phyloP scores from a whole-genome alignment of 139 green algal species.

The Eudorina sp. region DNA sequence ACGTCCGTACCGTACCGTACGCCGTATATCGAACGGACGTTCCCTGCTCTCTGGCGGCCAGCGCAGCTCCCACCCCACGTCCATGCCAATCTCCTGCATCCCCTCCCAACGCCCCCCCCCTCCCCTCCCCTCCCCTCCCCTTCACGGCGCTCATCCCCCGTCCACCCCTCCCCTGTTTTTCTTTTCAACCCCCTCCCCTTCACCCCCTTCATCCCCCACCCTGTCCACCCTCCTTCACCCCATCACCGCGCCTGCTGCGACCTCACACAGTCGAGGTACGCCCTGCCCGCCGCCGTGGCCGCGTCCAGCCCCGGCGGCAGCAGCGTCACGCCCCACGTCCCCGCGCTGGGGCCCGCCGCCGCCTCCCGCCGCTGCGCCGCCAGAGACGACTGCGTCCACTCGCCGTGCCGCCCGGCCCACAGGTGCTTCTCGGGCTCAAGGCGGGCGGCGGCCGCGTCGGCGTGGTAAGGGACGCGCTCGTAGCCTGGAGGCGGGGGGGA shows the following conservation, averaged over 20 bases:
- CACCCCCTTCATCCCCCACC: too few relatives aligned
- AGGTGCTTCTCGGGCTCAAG: slow-evolving; percentile 83
- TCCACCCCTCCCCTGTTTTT: too few relatives aligned
- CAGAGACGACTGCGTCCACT: slow-evolving; percentile 47
- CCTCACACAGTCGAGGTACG: slow-evolving; percentile 60
- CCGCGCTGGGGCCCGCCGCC: slow-evolving; percentile 34
- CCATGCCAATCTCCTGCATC: too few relatives aligned
- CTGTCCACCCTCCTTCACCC: too few relatives aligned
- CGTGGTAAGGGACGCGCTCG: slow-evolving; percentile 39
- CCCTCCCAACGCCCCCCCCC: too few relatives aligned
- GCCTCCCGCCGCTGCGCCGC: slow-evolving; percentile 2
- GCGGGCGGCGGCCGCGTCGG: slow-evolving; percentile 47
- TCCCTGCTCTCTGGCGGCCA: too few relatives aligned
- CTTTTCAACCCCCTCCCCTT: too few relatives aligned
- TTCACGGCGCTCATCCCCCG: too few relatives aligned
- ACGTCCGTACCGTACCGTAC: too few relatives aligned
- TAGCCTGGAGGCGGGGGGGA: neutral
- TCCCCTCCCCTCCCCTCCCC: too few relatives aligned
- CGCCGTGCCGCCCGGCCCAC: slow-evolving; percentile 72
- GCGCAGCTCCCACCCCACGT: too few relatives aligned
- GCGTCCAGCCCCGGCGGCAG: slow-evolving; percentile 69
- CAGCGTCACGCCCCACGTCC: slow-evolving; percentile 81
- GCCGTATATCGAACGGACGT: too few relatives aligned
- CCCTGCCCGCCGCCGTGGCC: slow-evolving; percentile 23
- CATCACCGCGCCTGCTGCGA: slow-evolving; percentile 72